Evolutionary conservation across 352 stramenopile genomes (phyloP).

Genomic region (Aphanomyces invadans): DNA sequence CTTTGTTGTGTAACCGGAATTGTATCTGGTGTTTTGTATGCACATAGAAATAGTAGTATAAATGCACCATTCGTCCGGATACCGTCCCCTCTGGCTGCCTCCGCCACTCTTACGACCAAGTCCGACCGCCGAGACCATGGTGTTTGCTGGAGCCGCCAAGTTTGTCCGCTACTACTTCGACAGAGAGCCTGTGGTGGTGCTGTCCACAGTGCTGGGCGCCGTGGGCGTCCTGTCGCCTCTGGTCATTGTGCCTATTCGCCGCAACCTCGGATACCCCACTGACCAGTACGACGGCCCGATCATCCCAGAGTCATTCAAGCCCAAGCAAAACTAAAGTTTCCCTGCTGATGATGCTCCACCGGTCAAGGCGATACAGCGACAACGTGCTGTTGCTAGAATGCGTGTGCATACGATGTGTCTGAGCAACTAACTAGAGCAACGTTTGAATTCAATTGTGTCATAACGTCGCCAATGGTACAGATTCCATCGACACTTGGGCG

Average conservation of each 20-base stretch:
- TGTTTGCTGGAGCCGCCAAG: slow-evolving; percentile 33
- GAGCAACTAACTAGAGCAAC: background rate
- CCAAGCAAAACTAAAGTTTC: slow-evolving; percentile 20
- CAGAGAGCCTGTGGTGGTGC: slow-evolving; percentile 79
- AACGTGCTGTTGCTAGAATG: background rate
- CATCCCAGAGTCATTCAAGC: slow-evolving; percentile 44
- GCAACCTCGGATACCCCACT: slow-evolving; percentile 75
- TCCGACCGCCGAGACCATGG: background rate
- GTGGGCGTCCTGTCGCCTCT: slow-evolving; percentile 61
- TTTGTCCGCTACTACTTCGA: slow-evolving; percentile 81
- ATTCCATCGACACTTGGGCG: background rate
- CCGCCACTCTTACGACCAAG: background rate
- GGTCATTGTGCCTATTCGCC: slow-evolving; percentile 73
- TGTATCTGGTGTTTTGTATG: background rate
- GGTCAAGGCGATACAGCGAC: background rate
- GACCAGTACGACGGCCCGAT: slow-evolving; percentile 85
- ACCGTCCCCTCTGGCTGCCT: slow-evolving; percentile 11
- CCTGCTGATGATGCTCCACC: background rate
- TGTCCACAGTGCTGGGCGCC: slow-evolving; percentile 65
- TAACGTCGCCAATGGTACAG: background rate
- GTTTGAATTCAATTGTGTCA: background rate
- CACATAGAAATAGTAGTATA: background rate
- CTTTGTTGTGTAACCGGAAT: too few species aligned
- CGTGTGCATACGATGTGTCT: background rate
- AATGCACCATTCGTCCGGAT: slow-evolving; percentile 3